Conservation (phyloP, 768 basidiomycete species). For the Wakefieldia striispora region DNA sequence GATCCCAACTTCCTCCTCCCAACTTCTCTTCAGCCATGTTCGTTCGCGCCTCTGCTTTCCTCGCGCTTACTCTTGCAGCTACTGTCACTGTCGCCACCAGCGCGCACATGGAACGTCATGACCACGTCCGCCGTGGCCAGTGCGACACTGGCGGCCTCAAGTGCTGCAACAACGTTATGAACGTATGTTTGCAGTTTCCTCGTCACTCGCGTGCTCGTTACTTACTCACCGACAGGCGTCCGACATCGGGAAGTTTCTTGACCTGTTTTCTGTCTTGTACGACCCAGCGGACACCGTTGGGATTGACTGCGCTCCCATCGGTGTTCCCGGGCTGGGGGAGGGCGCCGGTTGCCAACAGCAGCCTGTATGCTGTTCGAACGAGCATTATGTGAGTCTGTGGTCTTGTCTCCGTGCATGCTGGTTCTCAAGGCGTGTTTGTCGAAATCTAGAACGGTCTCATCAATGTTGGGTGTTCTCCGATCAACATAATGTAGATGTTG, state of each 20-base stretch:
- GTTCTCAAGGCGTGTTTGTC: neutral
- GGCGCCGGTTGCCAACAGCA: constrained; percentile 21
- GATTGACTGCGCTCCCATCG: constrained; percentile 24
- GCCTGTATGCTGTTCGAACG: constrained; percentile 26
- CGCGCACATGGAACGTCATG: constrained; percentile 23
- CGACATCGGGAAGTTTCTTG: constrained; percentile 1
- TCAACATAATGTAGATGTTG: constrained; percentile 18
- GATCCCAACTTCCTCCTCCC: neutral
- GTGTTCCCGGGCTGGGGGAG: constrained; percentile 17
- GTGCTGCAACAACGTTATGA: constrained; percentile 20
- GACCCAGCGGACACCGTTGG: constrained; percentile 22
- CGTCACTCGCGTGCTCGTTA: neutral
- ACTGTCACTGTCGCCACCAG: constrained; percentile 17
- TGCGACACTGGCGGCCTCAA: constrained; percentile 20
- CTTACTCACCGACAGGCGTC: constrained; percentile 9
- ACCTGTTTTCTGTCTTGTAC: constrained; percentile 8
- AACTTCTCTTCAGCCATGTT: constrained; percentile 18
- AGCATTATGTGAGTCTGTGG: constrained; percentile 15
- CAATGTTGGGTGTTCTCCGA: constrained; percentile 27
- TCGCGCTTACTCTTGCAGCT: constrained; percentile 16
- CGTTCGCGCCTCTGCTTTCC: constrained; percentile 16
- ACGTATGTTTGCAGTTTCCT: constrained; percentile 13
- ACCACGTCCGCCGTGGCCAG: constrained; percentile 7
- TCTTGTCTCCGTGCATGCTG: neutral
- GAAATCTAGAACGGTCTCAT: constrained; percentile 13